Evolutionary conservation across 2,329 filamentous ascomycete genomes (phyloP).

Genomic region (Rutstroemia sp.): DNA sequence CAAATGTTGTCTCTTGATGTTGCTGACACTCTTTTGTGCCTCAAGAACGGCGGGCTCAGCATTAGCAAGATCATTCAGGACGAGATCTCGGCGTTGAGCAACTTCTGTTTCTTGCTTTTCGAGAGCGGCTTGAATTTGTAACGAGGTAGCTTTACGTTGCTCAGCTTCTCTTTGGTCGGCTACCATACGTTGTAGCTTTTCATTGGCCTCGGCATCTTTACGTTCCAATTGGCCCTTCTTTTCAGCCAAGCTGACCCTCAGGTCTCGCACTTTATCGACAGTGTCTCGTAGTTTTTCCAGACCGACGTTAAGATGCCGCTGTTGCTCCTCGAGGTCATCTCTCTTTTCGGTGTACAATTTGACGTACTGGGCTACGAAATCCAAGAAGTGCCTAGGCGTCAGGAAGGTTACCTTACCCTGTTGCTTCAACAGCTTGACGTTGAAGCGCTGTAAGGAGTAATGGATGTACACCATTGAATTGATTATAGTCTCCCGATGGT

Average conservation of each 20-base stretch:
- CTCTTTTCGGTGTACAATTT: slow-evolving; percentile 97
- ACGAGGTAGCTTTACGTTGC: slow-evolving; percentile 76
- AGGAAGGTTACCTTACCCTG: slow-evolving; percentile 90
- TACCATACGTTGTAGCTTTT: slow-evolving; percentile 96
- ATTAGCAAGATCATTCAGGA: slow-evolving; percentile 77
- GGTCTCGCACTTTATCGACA: slow-evolving; percentile 91
- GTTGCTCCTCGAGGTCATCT: slow-evolving; percentile 96
- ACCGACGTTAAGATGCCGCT: slow-evolving; percentile 95
- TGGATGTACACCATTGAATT: slow-evolving; percentile 99
- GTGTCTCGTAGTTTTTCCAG: slow-evolving; percentile 95
- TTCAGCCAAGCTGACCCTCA: slow-evolving; percentile 82
- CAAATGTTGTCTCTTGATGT: slow-evolving; percentile 95
- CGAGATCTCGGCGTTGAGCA: slow-evolving; percentile 72
- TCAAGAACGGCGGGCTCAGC: slow-evolving; percentile 91
- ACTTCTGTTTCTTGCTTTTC: slow-evolving; percentile 89
- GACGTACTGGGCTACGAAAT: slow-evolving; percentile 97
- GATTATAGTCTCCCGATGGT: slow-evolving; percentile 84
- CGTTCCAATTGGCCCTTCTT: slow-evolving; percentile 91
- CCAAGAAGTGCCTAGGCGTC: slow-evolving; percentile 92
- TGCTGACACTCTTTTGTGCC: slow-evolving; percentile 92
- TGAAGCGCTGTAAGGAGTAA: slow-evolving; percentile 87
- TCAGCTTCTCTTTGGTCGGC: slow-evolving; percentile 93
- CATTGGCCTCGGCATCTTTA: slow-evolving; percentile 92
- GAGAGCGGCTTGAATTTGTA: slow-evolving; percentile 81
- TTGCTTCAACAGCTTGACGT: slow-evolving; percentile 79